phyloP scores from a whole-genome alignment of 2,329 filamentous ascomycete species.

The Juglanconis sp. region DNA sequence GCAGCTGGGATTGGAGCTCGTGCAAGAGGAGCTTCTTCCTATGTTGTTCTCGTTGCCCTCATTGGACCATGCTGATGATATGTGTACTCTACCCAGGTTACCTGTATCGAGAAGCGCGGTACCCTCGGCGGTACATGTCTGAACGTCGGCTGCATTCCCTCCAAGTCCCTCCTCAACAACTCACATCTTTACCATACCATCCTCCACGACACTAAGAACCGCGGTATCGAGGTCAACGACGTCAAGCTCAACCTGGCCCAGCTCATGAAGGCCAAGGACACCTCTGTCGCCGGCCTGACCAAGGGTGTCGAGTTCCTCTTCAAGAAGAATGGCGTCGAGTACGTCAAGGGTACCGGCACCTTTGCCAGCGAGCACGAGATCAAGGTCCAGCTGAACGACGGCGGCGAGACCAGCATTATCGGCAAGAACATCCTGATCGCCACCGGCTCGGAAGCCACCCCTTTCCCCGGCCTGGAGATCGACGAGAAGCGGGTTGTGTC shows the following conservation, averaged over 20 bases:
- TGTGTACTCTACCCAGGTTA: slow-evolving; percentile 56
- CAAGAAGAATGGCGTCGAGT: slow-evolving; percentile 99
- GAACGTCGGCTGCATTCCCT: slow-evolving; percentile 98
- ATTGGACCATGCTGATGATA: background rate
- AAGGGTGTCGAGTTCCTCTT: slow-evolving; percentile 98
- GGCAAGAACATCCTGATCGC: slow-evolving; percentile 99
- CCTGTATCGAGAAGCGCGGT: slow-evolving; percentile 98
- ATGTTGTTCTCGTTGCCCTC: background rate
- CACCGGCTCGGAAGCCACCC: slow-evolving; percentile 91
- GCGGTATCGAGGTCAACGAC: slow-evolving; percentile 95
- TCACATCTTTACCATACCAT: slow-evolving; percentile 97
- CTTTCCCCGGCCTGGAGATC: slow-evolving; percentile 91
- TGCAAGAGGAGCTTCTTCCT: too few species aligned
- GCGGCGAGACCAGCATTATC: slow-evolving; percentile 80
- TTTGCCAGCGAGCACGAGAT: slow-evolving; percentile 89
- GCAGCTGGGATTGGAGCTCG: background rate
- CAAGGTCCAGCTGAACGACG: slow-evolving; percentile 85
- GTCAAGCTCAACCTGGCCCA: slow-evolving; percentile 92
- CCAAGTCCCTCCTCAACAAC: slow-evolving; percentile 99
- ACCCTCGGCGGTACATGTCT: slow-evolving; percentile 93
- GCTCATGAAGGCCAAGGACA: slow-evolving; percentile 99
- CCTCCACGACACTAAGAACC: slow-evolving; percentile 92
- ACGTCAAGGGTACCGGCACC: slow-evolving; percentile 87
- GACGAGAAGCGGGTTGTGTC: slow-evolving; percentile 98
- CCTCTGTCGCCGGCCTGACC: slow-evolving; percentile 80